phyloP scores from a whole-genome alignment of 1,139 yeast species.

The Pichia sp. region DNA sequence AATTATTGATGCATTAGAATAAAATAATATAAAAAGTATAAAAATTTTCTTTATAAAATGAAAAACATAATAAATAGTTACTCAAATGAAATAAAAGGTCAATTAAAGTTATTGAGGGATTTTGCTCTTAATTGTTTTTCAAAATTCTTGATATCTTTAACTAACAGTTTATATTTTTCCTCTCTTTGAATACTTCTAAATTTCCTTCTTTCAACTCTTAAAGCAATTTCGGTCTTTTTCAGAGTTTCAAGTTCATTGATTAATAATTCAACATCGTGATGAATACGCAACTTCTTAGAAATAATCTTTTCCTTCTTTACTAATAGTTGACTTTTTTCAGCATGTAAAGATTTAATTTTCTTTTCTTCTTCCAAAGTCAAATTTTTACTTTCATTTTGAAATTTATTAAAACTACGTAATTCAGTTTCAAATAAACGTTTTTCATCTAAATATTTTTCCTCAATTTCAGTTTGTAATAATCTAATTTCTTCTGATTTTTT shows the following conservation, averaged over 20 bases:
- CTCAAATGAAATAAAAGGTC: not conserved
- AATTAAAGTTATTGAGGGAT: slow-evolving; percentile 1
- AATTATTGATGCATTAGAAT: not conserved
- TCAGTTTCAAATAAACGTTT: slow-evolving; percentile 37
- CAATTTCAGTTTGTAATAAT: slow-evolving; percentile 33
- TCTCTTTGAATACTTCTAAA: slow-evolving; percentile 24
- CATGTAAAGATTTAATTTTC: slow-evolving; percentile 26
- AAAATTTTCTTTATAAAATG: not conserved
- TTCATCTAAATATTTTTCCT: slow-evolving; percentile 36
- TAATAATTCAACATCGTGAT: slow-evolving; percentile 25
- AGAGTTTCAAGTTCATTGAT: slow-evolving; percentile 31
- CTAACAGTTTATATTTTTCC: slow-evolving; percentile 21
- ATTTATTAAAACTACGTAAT: slow-evolving; percentile 32
- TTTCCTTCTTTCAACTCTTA: slow-evolving; percentile 30
- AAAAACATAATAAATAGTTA: not conserved
- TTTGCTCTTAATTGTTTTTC: slow-evolving; percentile 21
- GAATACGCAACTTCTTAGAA: slow-evolving; percentile 28
- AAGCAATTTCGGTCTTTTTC: slow-evolving; percentile 28
- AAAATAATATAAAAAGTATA: not conserved
- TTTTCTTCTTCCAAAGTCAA: slow-evolving; percentile 23
- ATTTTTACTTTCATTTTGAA: slow-evolving; percentile 30
- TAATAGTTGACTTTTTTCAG: slow-evolving; percentile 32
- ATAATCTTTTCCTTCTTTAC: slow-evolving; percentile 34
- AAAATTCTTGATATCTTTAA: slow-evolving; percentile 21
- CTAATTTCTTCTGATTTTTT: slow-evolving; percentile 31